A percentile compares a stretch with the other conserved stretches of the same genome.
Conservation (phyloP, 257 asterid genomes). For the Datura wrightii region DNA sequence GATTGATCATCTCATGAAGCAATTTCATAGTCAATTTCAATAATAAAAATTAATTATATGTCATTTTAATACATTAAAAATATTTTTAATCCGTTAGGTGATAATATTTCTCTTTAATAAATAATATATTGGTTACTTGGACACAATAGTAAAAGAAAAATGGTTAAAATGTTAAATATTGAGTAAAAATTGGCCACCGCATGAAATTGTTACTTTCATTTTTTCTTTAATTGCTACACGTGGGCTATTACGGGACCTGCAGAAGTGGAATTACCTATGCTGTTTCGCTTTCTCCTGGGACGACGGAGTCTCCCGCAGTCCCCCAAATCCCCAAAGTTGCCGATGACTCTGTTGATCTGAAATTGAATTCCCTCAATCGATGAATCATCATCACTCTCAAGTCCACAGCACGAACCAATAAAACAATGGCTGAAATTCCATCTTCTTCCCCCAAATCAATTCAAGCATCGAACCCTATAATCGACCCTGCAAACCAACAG, state of each 20-base stretch:
- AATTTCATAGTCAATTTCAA: too few species aligned
- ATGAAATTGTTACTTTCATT: background rate
- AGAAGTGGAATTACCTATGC: background rate
- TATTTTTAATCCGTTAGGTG: too few species aligned
- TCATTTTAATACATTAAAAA: too few species aligned
- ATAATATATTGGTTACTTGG: background rate
- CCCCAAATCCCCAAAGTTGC: constrained; percentile 23
- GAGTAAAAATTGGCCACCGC: background rate
- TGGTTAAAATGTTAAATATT: background rate
- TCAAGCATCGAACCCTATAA: constrained; percentile 49
- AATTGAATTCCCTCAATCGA: background rate
- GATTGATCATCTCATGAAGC: too few species aligned
- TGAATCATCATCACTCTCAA: background rate
- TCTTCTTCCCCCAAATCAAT: constrained; percentile 68
- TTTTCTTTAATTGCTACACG: background rate
- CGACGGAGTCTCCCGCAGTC: constrained; percentile 30
- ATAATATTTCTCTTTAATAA: too few species aligned
- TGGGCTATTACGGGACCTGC: background rate
- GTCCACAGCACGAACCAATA: background rate
- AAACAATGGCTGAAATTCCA: constrained; percentile 69
- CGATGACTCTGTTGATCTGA: background rate
- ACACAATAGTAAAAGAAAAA: background rate
- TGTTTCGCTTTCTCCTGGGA: constrained; percentile 30
- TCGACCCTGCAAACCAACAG: constrained; percentile 52
- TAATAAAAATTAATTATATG: too few species aligned